Evolutionary conservation across 345 rosid genomes (phyloP).

Genomic region (Populus nigra): DNA sequence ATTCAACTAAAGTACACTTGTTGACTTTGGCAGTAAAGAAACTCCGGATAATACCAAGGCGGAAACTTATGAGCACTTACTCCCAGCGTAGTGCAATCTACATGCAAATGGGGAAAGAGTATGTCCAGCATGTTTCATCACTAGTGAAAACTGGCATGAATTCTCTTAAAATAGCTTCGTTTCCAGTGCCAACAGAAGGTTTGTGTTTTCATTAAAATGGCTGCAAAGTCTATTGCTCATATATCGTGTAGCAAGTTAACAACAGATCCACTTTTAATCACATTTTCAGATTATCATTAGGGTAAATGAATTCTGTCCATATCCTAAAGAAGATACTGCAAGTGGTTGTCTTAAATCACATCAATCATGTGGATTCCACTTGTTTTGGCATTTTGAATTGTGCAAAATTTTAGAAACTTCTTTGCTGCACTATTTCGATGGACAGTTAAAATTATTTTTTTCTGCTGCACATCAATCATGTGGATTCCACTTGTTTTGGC

Average conservation of each 20-base stretch:
- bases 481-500: neutral
- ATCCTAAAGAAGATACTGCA: neutral
- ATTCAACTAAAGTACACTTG: slow-evolving; percentile 8
- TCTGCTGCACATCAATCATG: neutral
- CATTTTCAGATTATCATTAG: too few species aligned
- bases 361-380: neutral
- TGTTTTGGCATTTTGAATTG: neutral
- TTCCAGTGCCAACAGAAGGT: slow-evolving; percentile 74
- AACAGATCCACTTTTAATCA: too few species aligned
- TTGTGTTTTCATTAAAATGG: slow-evolving; percentile 13
- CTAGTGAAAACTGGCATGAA: slow-evolving; percentile 73
- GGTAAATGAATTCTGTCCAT: neutral
- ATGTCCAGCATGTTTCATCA: slow-evolving; percentile 71
- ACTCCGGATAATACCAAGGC: slow-evolving; percentile 68
- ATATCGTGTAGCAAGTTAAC: neutral
- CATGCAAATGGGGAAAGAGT: slow-evolving; percentile 75
- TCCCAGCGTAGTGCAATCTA: slow-evolving; percentile 70
- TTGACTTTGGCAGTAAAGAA: slow-evolving; percentile 59
- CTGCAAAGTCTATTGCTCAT: neutral
- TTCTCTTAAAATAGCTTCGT: slow-evolving; percentile 67
- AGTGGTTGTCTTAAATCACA: neutral
- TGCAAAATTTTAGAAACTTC: neutral
- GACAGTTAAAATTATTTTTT: neutral
- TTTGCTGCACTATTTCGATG: neutral
- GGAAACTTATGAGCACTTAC: slow-evolving; percentile 63